Base-by-base conservation (phyloP, 2,329 filamentous ascomycete genomes). In the Scytalidium sp. region DNA sequence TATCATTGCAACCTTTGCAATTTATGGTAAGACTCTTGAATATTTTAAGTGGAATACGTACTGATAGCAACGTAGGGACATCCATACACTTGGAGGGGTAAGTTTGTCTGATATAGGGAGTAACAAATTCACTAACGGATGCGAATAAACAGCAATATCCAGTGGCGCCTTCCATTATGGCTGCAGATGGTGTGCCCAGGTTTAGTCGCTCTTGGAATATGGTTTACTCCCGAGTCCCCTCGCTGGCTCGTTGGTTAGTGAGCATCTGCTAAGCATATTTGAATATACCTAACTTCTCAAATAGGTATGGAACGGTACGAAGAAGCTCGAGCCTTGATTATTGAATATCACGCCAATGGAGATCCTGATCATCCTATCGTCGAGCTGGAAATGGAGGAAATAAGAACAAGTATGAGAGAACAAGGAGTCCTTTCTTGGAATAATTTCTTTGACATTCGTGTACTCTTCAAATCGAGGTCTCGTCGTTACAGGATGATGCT, bases 131-230 rank as follows among this genome's bases (percentile, higher is more conserved):
- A 11, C 25, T 29, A 29, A 29, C 25, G 7, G 13, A 13, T n/a
- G 42, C 49, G 17, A 19, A n/a, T 43, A 10, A 19, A 21, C 8
- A 47, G 47, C 3, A 50, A 59, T 25, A 36, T 56, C 7, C 53
- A 73, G 4, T 82, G 79, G 78, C 68, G 72, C 19, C 70, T 80
- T 19, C 78, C 78, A 1, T 63, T 79, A 19, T 74, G 72, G 65
- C 53, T 71, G 2, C 71, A 74, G 50, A 56, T 70, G 45, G 57
- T 71, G 17, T 69, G 67, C 29, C 60, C 69, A 5, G 63, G 62
- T 1, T 29, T 29, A 29, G 25, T 29, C 25, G 25, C 25, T 29
- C 25, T 29, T 7, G 25, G 25, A 13, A 29, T 70, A 3, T 75
- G 70, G 23, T 69, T 76, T 52, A 64, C 80, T 4, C 78, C 78